Conservation (phyloP, 2,329 filamentous ascomycete genomes). For the Trichophyton schoenleinii region DNA sequence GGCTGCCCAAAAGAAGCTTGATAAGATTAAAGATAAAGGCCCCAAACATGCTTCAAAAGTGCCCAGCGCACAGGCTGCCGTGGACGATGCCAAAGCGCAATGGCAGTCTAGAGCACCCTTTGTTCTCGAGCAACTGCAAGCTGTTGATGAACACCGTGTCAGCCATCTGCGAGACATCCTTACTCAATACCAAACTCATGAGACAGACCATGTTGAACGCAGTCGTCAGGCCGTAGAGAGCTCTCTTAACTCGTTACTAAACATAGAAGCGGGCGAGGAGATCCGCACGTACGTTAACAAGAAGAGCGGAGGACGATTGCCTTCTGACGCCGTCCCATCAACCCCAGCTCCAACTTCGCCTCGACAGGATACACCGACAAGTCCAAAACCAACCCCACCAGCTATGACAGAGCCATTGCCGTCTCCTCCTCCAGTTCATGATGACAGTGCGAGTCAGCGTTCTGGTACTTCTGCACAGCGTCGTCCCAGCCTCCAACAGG, state of each 20-base stretch:
- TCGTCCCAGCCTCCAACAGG: slow-evolving; percentile 26
- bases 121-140: slow-evolving; percentile 85
- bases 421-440: slow-evolving; percentile 31
- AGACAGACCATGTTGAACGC: slow-evolving; percentile 73
- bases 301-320: slow-evolving; percentile 26
- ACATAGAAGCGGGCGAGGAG: slow-evolving; percentile 75
- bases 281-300: slow-evolving; percentile 45
- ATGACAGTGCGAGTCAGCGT: slow-evolving; percentile 45
- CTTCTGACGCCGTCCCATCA: slow-evolving; percentile 15
- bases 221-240: slow-evolving; percentile 62
- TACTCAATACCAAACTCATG: slow-evolving; percentile 86
- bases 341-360: slow-evolving; percentile 17
- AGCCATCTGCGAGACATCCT: slow-evolving; percentile 84
- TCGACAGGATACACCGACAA: background rate
- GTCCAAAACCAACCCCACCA: slow-evolving; percentile 13
- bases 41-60: slow-evolving; percentile 61
- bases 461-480: slow-evolving; percentile 37
- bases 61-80: slow-evolving; percentile 56
- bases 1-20: slow-evolving; percentile 68
- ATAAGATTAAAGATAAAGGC: slow-evolving; percentile 70
- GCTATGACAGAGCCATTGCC: slow-evolving; percentile 23
- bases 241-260: slow-evolving; percentile 68
- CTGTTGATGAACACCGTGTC: slow-evolving; percentile 73
- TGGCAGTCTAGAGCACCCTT: slow-evolving; percentile 94
- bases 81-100: slow-evolving; percentile 67